Conservation (phyloP, 116 monocot species). For the Trichopus zeylanicus region DNA sequence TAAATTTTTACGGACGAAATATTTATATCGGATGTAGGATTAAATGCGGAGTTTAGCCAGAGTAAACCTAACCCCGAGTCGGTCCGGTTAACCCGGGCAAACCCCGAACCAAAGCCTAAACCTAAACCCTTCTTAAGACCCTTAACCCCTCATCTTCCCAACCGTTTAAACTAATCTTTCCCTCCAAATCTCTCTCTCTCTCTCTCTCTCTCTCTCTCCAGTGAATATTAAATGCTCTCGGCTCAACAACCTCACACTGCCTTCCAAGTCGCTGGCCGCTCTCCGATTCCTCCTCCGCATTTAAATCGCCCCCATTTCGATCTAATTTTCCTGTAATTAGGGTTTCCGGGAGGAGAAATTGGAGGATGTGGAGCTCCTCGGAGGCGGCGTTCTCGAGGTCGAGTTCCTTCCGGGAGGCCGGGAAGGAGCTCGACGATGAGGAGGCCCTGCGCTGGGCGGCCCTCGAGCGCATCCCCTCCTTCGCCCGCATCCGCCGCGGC, state of each 20-base stretch:
- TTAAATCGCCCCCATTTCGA: constrained; percentile 20
- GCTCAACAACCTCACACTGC: constrained; percentile 29
- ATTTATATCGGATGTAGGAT: no score
- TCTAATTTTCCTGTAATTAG: constrained; percentile 2
- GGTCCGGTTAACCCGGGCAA: no score
- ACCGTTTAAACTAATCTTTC: constrained; percentile 12
- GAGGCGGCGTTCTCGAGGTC: constrained; percentile 68
- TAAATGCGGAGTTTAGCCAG: no score
- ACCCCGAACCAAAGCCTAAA: no score
- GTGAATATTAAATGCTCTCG: constrained; percentile 47
- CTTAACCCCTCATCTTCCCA: neutral
- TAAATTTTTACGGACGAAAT: no score
- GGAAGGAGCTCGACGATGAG: constrained; percentile 51
- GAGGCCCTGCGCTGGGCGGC: constrained; percentile 91
- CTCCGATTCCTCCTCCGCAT: constrained; percentile 6
- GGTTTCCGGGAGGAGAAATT: no score
- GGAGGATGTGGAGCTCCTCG: constrained; percentile 78
- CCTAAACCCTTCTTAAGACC: neutral
- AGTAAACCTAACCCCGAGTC: no score
- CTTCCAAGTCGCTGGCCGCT: constrained; percentile 7
- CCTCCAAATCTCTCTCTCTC: neutral
- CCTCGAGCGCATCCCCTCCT: constrained; percentile 80
- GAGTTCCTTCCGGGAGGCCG: constrained; percentile 52
- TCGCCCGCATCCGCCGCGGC: constrained; percentile 53
- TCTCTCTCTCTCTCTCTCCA: constrained; percentile 13